Percentiles rank a stretch among this genome's conserved stretches.
phyloP scores from a whole-genome alignment of 2,329 filamentous ascomycete genomes.

The Aotearoamyces nothofagi region DNA sequence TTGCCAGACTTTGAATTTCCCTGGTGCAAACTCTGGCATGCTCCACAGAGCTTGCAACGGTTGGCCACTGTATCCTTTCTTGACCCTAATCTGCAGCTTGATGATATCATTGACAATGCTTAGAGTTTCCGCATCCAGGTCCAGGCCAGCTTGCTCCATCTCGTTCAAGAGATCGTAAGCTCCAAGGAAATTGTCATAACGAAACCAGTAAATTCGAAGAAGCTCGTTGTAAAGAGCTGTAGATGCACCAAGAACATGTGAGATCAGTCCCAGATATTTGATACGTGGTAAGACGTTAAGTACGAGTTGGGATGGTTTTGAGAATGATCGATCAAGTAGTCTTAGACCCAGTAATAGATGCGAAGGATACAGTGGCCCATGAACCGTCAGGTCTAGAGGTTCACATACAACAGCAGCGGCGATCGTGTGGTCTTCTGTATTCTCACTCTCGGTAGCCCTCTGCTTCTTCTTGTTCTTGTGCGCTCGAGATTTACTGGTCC shows the following conservation, averaged over 20 bases:
- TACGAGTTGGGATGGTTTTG: conserved; percentile 38
- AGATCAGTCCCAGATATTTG: conserved; percentile 51
- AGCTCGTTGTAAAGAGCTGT: conserved; percentile 57
- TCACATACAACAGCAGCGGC: background rate
- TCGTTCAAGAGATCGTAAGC: conserved; percentile 13
- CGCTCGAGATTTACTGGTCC: background rate
- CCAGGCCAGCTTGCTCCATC: conserved; percentile 18
- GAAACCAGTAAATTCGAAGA: conserved; percentile 43
- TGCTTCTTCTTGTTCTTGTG: conserved; percentile 5
- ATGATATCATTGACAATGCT: conserved; percentile 12
- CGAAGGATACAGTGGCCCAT: conserved; percentile 49
- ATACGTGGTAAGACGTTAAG: conserved; percentile 50
- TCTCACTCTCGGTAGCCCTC: conserved; percentile 2
- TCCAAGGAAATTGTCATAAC: conserved; percentile 33
- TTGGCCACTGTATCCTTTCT: conserved; percentile 8
- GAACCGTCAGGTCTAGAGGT: conserved; percentile 28
- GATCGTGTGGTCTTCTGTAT: conserved; percentile 1
- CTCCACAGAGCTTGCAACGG: conserved; percentile 12
- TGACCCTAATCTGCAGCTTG: conserved; percentile 7
- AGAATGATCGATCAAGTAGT: conserved; percentile 41
- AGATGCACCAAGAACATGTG: conserved; percentile 57
- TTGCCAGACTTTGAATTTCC: conserved; percentile 11
- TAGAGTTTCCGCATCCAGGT: conserved; percentile 17
- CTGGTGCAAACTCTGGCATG: conserved; percentile 14
- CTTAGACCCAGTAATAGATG: conserved; percentile 41